A percentile compares a stretch with the other conserved stretches of the same genome.
Conservation (phyloP, 2,329 filamentous ascomycete genomes). For the Fonsecaea nubica region DNA sequence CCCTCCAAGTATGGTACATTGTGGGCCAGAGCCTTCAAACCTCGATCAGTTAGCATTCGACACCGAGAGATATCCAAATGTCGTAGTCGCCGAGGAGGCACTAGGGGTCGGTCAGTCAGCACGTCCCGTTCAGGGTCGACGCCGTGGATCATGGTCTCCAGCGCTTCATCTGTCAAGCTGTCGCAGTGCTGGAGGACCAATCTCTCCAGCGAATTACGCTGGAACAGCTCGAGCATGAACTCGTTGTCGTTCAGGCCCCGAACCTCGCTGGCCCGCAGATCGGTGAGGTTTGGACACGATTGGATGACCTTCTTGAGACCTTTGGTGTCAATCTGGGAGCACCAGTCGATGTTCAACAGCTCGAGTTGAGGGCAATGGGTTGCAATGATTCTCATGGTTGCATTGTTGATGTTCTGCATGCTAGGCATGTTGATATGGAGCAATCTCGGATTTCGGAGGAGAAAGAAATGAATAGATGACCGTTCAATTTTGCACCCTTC, state of each 20-base stretch:
- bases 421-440: conserved; percentile 87
- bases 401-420: conserved; percentile 78
- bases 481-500: conserved; percentile 89
- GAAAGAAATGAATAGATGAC: conserved; percentile 75
- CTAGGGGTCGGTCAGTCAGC: conserved; percentile 75
- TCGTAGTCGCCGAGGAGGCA: conserved; percentile 77
- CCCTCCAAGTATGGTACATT: conserved; percentile 81
- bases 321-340: conserved; percentile 78
- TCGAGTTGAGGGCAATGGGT: conserved; percentile 82
- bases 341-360: conserved; percentile 90
- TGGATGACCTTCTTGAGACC: conserved; percentile 76
- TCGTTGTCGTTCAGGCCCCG: conserved; percentile 76
- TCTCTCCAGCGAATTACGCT: conserved; percentile 80
- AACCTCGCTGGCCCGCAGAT: conserved; percentile 83
- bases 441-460: conserved; percentile 78
- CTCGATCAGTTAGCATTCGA: conserved; percentile 71
- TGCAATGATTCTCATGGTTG: conserved; percentile 84
- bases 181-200: conserved; percentile 80
- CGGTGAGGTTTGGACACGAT: conserved; percentile 73
- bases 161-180: conserved; percentile 75
- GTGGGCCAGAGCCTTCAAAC: conserved; percentile 73
- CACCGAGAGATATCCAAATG: conserved; percentile 88
- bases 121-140: conserved; percentile 78
- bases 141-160: conserved; percentile 78
- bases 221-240: conserved; percentile 76